Conservation (phyloP, 768 basidiomycete species). For the Chalciporus piperatus region DNA sequence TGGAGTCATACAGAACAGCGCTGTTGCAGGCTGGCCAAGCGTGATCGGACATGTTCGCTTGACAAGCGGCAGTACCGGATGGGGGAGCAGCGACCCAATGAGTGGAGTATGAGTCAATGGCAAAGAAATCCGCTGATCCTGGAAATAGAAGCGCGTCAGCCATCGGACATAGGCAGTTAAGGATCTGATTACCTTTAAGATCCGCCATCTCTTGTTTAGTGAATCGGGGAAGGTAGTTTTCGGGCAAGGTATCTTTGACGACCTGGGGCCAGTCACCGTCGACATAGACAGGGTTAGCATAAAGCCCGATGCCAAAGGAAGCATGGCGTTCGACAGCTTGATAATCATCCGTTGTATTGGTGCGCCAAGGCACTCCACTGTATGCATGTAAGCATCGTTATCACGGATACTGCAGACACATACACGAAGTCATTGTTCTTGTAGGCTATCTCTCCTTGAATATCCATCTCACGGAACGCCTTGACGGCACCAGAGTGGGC, state of each 20-base stretch:
- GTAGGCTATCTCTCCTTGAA: conserved; percentile 51
- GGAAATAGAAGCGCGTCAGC: too few species aligned
- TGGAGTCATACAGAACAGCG: conserved; percentile 39
- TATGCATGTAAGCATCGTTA: too few species aligned
- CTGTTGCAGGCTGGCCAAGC: conserved; percentile 52
- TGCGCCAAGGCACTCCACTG: conserved; percentile 47
- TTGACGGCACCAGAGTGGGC: conserved; percentile 52
- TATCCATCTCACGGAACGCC: conserved; percentile 46
- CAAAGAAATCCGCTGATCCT: conserved; percentile 48
- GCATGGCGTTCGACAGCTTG: conserved; percentile 47
- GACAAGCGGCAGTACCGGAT: conserved; percentile 44
- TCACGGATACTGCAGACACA: not conserved
- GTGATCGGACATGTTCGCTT: conserved; percentile 41
- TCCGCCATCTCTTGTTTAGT: conserved; percentile 44
- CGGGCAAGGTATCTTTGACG: conserved; percentile 47
- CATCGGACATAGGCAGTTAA: too few species aligned
- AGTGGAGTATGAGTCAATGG: conserved; percentile 47
- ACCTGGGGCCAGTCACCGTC: conserved; percentile 53
- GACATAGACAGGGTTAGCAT: conserved; percentile 46
- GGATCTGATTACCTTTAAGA: conserved; percentile 31
- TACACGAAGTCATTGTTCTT: conserved; percentile 54
- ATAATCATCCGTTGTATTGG: conserved; percentile 42
- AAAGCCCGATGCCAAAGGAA: conserved; percentile 49
- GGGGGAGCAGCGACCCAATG: conserved; percentile 41
- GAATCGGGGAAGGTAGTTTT: conserved; percentile 46